Evolutionary conservation across 2,329 filamentous ascomycete genomes (phyloP).

Genomic region (Colletotrichum salicis): DNA sequence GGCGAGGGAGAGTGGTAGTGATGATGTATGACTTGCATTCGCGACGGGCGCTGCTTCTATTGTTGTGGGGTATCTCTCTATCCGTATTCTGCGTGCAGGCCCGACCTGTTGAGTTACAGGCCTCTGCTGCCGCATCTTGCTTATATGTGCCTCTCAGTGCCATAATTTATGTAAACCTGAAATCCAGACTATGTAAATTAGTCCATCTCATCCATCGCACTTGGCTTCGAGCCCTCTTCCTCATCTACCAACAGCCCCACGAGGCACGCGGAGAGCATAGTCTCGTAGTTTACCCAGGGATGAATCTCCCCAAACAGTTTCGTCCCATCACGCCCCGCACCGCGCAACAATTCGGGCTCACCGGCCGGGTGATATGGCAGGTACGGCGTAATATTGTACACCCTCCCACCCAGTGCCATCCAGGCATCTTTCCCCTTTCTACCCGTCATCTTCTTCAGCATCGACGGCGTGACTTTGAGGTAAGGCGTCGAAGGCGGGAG

Average conservation of each 20-base stretch:
- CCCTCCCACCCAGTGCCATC: constrained; percentile 88
- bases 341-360: constrained; percentile 75
- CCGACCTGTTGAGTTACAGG: constrained; percentile 2
- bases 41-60: constrained; percentile 34
- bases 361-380: constrained; percentile 91
- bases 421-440: constrained; percentile 88
- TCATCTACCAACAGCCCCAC: constrained; percentile 73
- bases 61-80: constrained; percentile 47
- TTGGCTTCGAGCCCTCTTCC: constrained; percentile 53
- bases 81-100: constrained; percentile 16
- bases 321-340: constrained; percentile 70
- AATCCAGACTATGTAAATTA: constrained; percentile 40
- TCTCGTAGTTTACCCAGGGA: constrained; percentile 79
- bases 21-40: constrained; percentile 21
- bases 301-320: constrained; percentile 74
- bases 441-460: constrained; percentile 82
- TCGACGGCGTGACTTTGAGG: constrained; percentile 82
- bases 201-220: constrained; percentile 71
- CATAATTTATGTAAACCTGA: background rate
- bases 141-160: background rate
- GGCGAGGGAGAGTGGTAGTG: background rate
- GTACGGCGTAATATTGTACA: constrained; percentile 95
- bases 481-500: constrained; percentile 62
- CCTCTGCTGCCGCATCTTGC: background rate
- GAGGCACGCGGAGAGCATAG: constrained; percentile 72